Base-by-base conservation (phyloP, 306 rosid species). In the Hippophae gyantsensis region DNA sequence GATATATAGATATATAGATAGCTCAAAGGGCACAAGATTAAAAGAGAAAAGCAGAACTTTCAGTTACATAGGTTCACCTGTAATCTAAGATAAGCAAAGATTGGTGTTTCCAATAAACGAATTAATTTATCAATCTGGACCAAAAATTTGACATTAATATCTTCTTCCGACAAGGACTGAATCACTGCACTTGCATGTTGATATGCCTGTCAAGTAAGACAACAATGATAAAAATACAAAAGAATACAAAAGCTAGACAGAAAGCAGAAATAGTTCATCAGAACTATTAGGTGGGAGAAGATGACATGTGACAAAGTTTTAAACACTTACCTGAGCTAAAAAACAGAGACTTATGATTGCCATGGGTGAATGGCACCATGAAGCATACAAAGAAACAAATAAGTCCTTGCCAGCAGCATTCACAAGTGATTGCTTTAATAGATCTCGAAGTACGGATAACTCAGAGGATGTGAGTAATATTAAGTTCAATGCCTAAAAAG, bases 301-400 rank as follows among this genome's bases (percentile, higher is more conserved):
- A 32, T 32, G 38, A 45, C 12, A 18, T 18, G 23, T 18, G 23
- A 18, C 1, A 47, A 26, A 61, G 23, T 56, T 50, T 43, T 52
- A 48, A 60, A 53, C 40, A 18, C 60, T 58, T 53, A 86, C 99
- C 90, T 88, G 99, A 67, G 99, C 79, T 77, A 88, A 74, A 52
- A 93, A 86, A 78, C 99, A 93, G 58, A 93, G 99, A 77, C 99
- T 93, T 68, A 93, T 84, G 70, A 93, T 86, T 68, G 99, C 97
- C 94, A 86, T 86, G 52, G 96, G 99, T 57, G 99, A 88, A 70
- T 93, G 99, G 74, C 97, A 86, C 99, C 99, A 93, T 10, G 99
- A 93, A 62, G 99, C 90, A 79, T 93, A 93, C 76, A 93, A 79
- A 43, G 97, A 84, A 79, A 84, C 85, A 77, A 73, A 88, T 25